phyloP scores from a whole-genome alignment of 2,329 filamentous ascomycete genomes.

The Colletotrichum tofieldiae region DNA sequence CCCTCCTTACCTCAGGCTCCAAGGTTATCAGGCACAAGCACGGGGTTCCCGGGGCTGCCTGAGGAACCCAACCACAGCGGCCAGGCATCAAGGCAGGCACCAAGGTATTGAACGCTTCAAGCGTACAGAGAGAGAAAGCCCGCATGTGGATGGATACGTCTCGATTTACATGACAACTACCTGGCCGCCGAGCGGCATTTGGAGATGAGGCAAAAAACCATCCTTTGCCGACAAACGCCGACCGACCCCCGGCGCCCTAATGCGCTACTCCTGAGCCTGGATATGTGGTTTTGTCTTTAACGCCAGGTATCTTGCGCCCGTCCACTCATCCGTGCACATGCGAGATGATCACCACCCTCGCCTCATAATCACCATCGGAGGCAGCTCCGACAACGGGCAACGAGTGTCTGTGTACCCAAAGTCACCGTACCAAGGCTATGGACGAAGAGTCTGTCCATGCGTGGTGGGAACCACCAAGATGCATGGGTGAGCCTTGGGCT shows the following conservation, averaged over 20 bases:
- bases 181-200: not conserved
- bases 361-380: constrained; percentile 2
- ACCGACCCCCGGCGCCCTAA: not conserved
- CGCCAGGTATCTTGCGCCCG: constrained; percentile 2
- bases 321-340: not conserved
- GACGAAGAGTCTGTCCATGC: constrained; percentile 2
- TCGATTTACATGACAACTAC: not conserved
- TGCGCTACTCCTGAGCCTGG: not conserved
- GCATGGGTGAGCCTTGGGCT: constrained; percentile 12
- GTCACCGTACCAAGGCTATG: not conserved
- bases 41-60: not conserved
- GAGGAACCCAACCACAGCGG: not conserved
- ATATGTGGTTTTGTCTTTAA: not conserved
- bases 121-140: not conserved
- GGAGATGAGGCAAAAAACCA: not conserved
- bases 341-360: not conserved
- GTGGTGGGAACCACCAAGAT: not conserved
- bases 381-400: constrained; percentile 12
- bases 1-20: not conserved
- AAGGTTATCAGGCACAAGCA: not conserved
- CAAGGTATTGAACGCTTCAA: constrained; percentile 1
- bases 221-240: constrained; percentile 19
- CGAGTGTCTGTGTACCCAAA: not conserved
- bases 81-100: constrained; percentile 3
- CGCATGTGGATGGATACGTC: too few species aligned